phyloP scores from a whole-genome alignment of 352 stramenopile species.

The Pythium myriotylum region DNA sequence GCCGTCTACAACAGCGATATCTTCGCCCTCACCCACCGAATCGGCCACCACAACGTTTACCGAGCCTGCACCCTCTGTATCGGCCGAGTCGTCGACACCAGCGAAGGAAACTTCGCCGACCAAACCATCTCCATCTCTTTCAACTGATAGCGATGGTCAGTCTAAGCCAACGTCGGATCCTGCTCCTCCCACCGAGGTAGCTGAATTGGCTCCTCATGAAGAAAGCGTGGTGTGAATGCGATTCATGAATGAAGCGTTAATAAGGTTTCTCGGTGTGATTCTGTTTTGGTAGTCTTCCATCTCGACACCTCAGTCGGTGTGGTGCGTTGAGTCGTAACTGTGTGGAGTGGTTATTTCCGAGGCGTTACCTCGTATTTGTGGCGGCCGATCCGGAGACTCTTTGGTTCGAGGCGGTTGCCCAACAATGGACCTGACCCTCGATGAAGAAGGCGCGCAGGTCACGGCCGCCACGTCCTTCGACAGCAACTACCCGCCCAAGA shows the following conservation, averaged over 20 bases:
- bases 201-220: too few relatives aligned
- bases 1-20: neutral
- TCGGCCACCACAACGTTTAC: constrained; percentile 9
- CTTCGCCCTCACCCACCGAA: constrained; percentile 15
- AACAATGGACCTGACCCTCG: constrained; percentile 76
- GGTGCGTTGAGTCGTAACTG: too few relatives aligned
- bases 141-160: too few relatives aligned
- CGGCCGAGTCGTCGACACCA: neutral
- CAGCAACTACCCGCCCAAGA: constrained; percentile 62
- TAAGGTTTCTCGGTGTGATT: neutral
- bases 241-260: constrained; percentile 3
- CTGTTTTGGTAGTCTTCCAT: too few relatives aligned
- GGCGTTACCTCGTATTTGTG: too few relatives aligned
- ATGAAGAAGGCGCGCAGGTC: constrained; percentile 83
- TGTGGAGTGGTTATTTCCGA: too few relatives aligned
- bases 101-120: neutral
- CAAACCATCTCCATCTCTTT: neutral
- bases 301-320: too few relatives aligned
- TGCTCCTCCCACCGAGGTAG: too few relatives aligned
- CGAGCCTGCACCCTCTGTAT: neutral
- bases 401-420: too few relatives aligned
- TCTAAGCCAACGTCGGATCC: too few relatives aligned
- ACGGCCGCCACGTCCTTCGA: constrained; percentile 81
- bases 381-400: too few relatives aligned
- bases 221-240: constrained; percentile 3